phyloP scores from a whole-genome alignment of 257 asterid species.

The Ilex asprella region DNA sequence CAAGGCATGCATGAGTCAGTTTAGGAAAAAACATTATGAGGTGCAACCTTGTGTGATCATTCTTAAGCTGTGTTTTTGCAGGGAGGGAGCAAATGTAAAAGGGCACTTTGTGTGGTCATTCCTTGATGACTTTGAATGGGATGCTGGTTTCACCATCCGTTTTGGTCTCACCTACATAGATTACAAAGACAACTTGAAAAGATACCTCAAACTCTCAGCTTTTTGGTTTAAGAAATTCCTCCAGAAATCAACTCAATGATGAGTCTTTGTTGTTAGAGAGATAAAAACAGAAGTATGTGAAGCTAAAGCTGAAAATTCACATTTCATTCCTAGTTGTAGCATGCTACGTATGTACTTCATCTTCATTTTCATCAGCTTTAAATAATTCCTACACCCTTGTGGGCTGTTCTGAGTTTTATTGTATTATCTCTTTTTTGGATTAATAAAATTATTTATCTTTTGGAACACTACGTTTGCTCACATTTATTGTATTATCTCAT shows the following conservation, averaged over 20 bases:
- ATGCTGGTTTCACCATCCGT: not conserved
- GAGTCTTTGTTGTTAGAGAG: too few species aligned
- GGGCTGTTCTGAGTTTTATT: too few species aligned
- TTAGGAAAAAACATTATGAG: too few species aligned
- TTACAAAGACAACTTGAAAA: not conserved
- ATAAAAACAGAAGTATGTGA: too few species aligned
- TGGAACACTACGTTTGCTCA: too few species aligned
- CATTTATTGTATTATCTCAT: not conserved
- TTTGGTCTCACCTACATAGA: not conserved
- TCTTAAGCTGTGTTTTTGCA: not conserved
- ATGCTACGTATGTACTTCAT: too few species aligned
- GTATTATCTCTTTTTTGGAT: too few species aligned
- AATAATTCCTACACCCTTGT: not conserved
- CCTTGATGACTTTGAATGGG: not conserved
- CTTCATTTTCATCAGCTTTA: not conserved
- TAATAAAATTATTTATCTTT: too few species aligned
- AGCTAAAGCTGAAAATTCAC: too few species aligned
- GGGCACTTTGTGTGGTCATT: not conserved
- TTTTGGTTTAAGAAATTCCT: not conserved
- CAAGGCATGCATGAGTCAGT: too few species aligned
- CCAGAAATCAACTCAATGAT: not conserved
- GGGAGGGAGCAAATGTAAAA: not conserved
- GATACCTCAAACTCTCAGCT: not conserved
- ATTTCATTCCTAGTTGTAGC: too few species aligned
- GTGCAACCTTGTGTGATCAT: too few species aligned